Conservation (phyloP, 192 early-diverging fungal genomes). For the Chytriomyces confervae region DNA sequence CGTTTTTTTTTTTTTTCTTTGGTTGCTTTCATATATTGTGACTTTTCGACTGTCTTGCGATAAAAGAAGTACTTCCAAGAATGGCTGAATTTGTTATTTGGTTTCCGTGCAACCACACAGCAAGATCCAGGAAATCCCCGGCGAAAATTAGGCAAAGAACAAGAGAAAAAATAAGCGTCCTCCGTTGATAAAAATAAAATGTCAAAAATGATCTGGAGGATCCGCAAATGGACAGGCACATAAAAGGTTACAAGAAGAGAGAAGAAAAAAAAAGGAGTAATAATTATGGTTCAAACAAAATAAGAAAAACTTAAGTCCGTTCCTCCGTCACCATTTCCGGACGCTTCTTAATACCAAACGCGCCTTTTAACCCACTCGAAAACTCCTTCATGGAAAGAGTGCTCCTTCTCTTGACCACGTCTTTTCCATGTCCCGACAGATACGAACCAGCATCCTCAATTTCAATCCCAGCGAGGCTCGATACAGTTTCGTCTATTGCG, state of each 20-base stretch:
- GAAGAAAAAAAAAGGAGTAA: constrained; percentile 10
- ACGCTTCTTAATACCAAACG: constrained; percentile 14
- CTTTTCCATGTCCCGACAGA: neutral
- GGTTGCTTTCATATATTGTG: neutral
- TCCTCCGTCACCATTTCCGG: neutral
- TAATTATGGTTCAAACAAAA: constrained; percentile 6
- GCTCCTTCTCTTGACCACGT: constrained; percentile 5
- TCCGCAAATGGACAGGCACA: neutral
- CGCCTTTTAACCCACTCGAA: constrained; percentile 28
- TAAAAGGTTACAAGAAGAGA: no score
- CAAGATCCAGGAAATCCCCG: neutral
- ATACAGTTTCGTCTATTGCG: neutral
- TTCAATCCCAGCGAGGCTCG: neutral
- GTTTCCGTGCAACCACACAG: no score
- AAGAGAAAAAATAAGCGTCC: neutral
- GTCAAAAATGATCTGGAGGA: no score
- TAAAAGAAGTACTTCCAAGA: neutral
- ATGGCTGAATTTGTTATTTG: no score
- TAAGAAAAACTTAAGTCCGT: constrained; percentile 2
- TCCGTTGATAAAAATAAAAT: neutral
- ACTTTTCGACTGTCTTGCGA: neutral
- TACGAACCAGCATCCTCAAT: neutral
- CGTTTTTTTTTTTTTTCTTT: no score
- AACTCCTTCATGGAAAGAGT: constrained; percentile 27
- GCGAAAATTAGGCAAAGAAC: neutral